Base-by-base conservation (phyloP, 1,284 basidiomycete genomes). In the Trichosporon coremiiforme region DNA sequence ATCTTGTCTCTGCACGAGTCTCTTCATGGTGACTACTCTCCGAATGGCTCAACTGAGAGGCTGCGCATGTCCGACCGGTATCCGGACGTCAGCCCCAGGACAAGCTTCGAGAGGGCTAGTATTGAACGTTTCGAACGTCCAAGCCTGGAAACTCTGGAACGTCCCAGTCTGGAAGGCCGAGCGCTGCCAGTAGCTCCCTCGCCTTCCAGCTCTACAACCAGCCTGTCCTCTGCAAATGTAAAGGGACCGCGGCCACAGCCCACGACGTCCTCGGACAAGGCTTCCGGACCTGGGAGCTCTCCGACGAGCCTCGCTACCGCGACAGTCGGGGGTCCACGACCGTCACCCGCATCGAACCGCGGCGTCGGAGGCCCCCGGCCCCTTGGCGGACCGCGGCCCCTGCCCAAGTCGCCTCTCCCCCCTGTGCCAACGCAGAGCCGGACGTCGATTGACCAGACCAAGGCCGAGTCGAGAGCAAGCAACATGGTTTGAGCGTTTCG, bases 41-140 rank as follows among this genome's bases (percentile, higher is more conserved):
- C 31, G 17, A 62, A 33, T 31, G 29, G 17, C 29, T n/a, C 57
- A 15, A 62, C 57, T 31, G 57, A 62, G 15, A 35, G 31, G 31
- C 31, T 62, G 6, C 57, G 57, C 57, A n/a, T 62, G 57, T 62
- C 57, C 29, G 57, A 62, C 8, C 57, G 57, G 17, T 62, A 62
- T 17, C 29, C 57, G 17, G 17, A 33, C 29, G 5, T 29, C 4
- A 62, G 57, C 57, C 57, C 57, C 3, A 2, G 20, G n/a, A 29
- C 31, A 10, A 35, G 31, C 31, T 33, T 62, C 17, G 57, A 33
- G 15, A 17, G 57, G 57, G 8, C 57, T 7, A 62, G 57, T n/a
- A 5, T 33, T 12, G 57, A 62, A 15, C 57, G 29, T n/a, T 33
- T 33, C 29, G 57, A 62, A 15, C 57, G 29, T n/a, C 29, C 29